phyloP scores from a whole-genome alignment of 148 eudicot genomes.

The Vaccinium macrocarpon region DNA sequence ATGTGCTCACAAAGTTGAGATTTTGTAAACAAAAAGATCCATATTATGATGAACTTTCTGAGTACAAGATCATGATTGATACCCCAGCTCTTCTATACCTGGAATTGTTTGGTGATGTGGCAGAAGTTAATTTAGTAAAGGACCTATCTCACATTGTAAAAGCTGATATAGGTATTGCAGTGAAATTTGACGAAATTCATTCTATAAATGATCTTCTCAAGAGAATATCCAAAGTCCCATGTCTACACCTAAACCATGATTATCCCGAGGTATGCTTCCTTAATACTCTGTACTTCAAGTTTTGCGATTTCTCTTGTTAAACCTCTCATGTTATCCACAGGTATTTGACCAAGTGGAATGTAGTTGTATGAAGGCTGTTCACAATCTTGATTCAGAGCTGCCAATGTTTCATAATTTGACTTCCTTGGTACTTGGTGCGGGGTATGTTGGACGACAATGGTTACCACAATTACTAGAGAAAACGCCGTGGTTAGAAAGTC shows the following conservation, averaged over 20 bases:
- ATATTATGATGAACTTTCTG: too few relatives aligned
- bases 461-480: background rate
- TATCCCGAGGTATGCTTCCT: background rate
- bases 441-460: background rate
- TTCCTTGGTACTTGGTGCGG: background rate
- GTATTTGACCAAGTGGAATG: too few relatives aligned
- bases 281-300: too few relatives aligned
- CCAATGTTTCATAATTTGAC: background rate
- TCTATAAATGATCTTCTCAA: background rate
- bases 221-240: background rate
- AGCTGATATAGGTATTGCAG: background rate
- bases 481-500: background rate
- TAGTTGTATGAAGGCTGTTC: too few relatives aligned
- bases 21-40: too few relatives aligned
- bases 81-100: too few relatives aligned
- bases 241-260: background rate
- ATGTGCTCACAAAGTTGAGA: too few relatives aligned
- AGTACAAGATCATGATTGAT: too few relatives aligned
- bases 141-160: too few relatives aligned
- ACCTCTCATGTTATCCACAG: background rate
- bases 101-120: too few relatives aligned
- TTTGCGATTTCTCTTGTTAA: background rate
- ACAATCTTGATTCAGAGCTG: background rate
- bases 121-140: too few relatives aligned
- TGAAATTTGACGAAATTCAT: background rate